Base-by-base conservation (phyloP, 108 stramenopile genomes). In the Bacterosira constricta region DNA sequence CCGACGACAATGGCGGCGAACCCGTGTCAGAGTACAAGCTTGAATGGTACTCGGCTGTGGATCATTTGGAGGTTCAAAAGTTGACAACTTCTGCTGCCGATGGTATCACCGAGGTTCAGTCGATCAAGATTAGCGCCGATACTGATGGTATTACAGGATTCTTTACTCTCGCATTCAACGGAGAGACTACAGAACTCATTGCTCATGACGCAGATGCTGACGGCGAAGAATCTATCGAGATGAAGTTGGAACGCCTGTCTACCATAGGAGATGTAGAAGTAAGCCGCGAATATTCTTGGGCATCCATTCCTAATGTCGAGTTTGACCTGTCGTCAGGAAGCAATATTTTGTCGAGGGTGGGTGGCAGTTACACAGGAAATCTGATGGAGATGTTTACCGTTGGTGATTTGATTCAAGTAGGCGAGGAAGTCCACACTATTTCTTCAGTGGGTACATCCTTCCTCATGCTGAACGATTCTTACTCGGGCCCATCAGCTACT, bases 211-310 rank as follows among this genome's bases (percentile, higher is more conserved):
- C 68, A 25, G 84, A 86, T 8, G 90, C 88, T 20, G 87, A 90
- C 27, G 92, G 92, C 17, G 67, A 72, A 25, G 80, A 75, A 30
- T 88, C 86, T 20, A 59, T 96, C 13, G 85, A 90, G 49, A 45
- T 62, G 23, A 73, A 75, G 17, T 69, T 96, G 30, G 85, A 89
- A 55, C 70, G 85, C 4, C 56, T 94, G 23, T 71, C 82, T 12
- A 72, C 88, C 5, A 47, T 92, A 59, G 90, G 92, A 17, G 80
- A 83, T 44, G 85, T 92, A 5, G 85, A 88, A 41, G 93, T 94
- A 4, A 75, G 69, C 35, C 83, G 91, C 11, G 78, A 84, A 30
- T 79, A 71, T n/a, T 90, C 88, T 1, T 70, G 69, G 79, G 57
- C 37, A 35, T 77, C 86, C 1, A 68, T 91, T 1, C 82, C 82